Evolutionary conservation across 2,329 filamentous ascomycete genomes (phyloP), one percentile per base, ranked within the genome.

Genomic region (Fusarium lateritium): DNA sequence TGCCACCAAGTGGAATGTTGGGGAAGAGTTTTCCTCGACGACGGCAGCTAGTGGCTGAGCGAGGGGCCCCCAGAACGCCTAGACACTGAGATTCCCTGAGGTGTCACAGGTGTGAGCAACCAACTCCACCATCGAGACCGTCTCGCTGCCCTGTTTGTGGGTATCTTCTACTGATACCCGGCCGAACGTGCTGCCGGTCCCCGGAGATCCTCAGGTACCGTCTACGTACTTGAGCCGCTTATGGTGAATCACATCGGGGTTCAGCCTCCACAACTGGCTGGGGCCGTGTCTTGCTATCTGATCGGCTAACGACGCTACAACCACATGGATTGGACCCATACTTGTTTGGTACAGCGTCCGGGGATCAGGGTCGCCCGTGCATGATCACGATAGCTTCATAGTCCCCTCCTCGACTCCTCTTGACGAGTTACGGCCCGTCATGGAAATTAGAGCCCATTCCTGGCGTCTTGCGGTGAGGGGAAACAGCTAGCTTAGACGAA

Each of bases 1-100:
- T 75, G 71, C 62, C 73, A 64, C 73, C 59, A 75, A 73, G 73
- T 75, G 73, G 73, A 75, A 75, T 74, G 73, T 74, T 75, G 73
- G 73, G 65, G 73, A 75, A 75, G 73, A 75, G 71, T 75, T 75
- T 75, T 75, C 71, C 57, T 40, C 59, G 65, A 36, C 38, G 58
- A 65, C 59, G 42, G 54, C 59, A 67, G 50, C 69, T 67, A 75
- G 73, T 75, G 73, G 73, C 68, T 65, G 62, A 70, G 57, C 67
- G 57, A 69, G 47, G 73, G 72, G 67, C 69, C 40, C 56, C 53
- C 57, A 73, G 53, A 51, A 69, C 66, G 40, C 51, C 70, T 62
- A 70, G 62, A 46, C 68, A 64, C 40, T 63, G 49, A 49, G 45
- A 42, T 51, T 50, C 45, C 44, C 38, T 65, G 56, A 69, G 56